These are phyloP conservation scores for Aquilaria agallochum DNA, from an alignment of 441 rosid species.

Conservation along the genomic window DNA sequence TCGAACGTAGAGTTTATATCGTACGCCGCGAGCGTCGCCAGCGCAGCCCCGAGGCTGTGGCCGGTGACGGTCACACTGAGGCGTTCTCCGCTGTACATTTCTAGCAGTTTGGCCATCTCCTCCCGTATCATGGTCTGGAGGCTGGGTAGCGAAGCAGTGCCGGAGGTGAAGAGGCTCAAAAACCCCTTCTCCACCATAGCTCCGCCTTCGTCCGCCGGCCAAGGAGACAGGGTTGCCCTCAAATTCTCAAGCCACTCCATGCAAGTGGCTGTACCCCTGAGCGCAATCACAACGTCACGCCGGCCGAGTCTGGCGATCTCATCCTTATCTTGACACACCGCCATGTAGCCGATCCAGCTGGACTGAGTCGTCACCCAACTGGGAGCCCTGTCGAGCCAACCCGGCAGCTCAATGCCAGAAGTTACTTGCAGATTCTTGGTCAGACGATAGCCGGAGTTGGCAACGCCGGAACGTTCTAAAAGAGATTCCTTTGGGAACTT, in stretches of 20 bases:
- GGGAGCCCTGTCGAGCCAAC: constrained; percentile 31
- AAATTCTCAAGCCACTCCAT: constrained; percentile 47
- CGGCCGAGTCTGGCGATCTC: constrained; percentile 40
- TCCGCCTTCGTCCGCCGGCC: constrained; percentile 8
- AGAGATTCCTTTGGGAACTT: constrained; percentile 26
- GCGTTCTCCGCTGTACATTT: constrained; percentile 33
- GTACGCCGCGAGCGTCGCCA: constrained; percentile 32
- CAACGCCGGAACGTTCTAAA: constrained; percentile 19
- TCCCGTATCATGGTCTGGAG: constrained; percentile 29
- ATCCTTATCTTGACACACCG: constrained; percentile 41
- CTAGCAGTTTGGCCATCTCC: constrained; percentile 26
- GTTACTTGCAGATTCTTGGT: constrained; percentile 33
- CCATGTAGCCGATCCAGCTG: constrained; percentile 52
- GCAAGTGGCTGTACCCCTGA: constrained; percentile 41
- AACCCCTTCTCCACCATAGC: constrained; percentile 50
- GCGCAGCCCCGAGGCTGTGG: constrained; percentile 33
- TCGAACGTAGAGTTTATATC: constrained; percentile 25
- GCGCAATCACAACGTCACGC: constrained; percentile 39
- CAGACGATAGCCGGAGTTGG: constrained; percentile 27
- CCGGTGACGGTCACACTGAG: constrained; percentile 49
- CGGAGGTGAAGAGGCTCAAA: constrained; percentile 39
- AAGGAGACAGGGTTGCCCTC: constrained; percentile 29
- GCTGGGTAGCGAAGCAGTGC: constrained; percentile 22
- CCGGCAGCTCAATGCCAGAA: constrained; percentile 31
- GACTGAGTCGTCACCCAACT: constrained; percentile 32